Conservation (phyloP, 2,329 filamentous ascomycete genomes). For the Meredithiella fracta region DNA sequence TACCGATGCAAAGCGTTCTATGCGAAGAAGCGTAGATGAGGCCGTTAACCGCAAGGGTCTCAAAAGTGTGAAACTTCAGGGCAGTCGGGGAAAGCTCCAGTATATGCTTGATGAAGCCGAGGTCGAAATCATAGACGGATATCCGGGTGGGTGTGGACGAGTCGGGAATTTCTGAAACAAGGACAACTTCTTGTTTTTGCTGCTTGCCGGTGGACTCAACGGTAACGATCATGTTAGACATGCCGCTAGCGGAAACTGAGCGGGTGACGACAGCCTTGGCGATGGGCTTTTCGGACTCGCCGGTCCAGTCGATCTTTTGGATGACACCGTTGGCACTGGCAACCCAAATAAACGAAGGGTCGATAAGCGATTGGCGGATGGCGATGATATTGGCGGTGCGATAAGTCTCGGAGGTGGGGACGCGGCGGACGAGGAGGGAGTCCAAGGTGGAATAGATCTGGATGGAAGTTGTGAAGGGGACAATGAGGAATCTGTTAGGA, state of each 20-base stretch:
- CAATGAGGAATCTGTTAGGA: slow-evolving; percentile 46
- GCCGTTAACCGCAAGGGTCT: slow-evolving; percentile 3
- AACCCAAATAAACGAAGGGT: slow-evolving; percentile 39
- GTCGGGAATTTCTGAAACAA: slow-evolving; percentile 25
- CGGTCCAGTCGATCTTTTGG: slow-evolving; percentile 43
- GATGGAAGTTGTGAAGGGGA: slow-evolving; percentile 58
- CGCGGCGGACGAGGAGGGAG: slow-evolving; percentile 61
- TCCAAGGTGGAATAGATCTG: slow-evolving; percentile 69
- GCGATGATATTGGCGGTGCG: slow-evolving; percentile 23
- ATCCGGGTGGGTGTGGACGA: slow-evolving; percentile 7
- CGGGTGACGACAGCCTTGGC: slow-evolving; percentile 16
- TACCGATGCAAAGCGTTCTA: slow-evolving; percentile 24
- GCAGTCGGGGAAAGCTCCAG: slow-evolving; percentile 6
- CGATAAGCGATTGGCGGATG: slow-evolving; percentile 24
- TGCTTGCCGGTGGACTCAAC: slow-evolving; percentile 18
- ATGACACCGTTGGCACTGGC: slow-evolving; percentile 41
- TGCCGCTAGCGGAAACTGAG: slow-evolving; percentile 29
- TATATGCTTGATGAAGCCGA: slow-evolving; percentile 11
- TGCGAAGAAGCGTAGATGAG: slow-evolving; percentile 18
- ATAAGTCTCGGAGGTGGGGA: slow-evolving; percentile 32
- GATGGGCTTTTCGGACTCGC: slow-evolving; percentile 9
- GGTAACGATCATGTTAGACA: slow-evolving; percentile 27
- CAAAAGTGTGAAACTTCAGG: slow-evolving; percentile 11
- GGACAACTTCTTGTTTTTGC: slow-evolving; percentile 27
- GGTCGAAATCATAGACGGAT: slow-evolving; percentile 9